phyloP scores from a whole-genome alignment of 1,284 basidiomycete genomes.

The Ustilago trichophora region DNA sequence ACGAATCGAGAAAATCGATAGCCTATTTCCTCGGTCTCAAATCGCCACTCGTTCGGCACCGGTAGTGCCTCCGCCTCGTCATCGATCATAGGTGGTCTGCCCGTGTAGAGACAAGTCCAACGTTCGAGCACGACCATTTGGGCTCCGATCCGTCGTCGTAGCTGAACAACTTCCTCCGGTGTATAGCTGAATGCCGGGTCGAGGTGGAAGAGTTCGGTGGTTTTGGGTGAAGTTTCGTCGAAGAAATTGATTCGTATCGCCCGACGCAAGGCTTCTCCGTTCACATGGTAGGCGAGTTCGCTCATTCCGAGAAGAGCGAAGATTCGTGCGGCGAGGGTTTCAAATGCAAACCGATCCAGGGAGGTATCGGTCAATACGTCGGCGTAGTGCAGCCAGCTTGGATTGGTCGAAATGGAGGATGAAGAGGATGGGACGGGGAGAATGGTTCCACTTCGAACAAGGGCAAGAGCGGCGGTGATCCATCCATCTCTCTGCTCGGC shows the following conservation, averaged over 20 bases:
- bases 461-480: conserved; percentile 25
- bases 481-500: conserved; percentile 28
- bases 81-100: conserved; percentile 30
- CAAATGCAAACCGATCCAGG: conserved; percentile 31
- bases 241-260: conserved; percentile 21
- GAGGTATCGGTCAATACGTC: conserved; percentile 11
- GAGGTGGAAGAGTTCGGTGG: not conserved
- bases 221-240: conserved; percentile 15
- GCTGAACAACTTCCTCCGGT: conserved; percentile 13
- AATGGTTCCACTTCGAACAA: conserved; percentile 11
- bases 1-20: conserved; percentile 9
- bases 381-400: conserved; percentile 18
- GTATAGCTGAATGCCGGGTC: conserved; percentile 9
- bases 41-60: not conserved
- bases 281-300: conserved; percentile 22
- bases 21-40: conserved; percentile 3
- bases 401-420: not conserved
- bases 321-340: conserved; percentile 17
- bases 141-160: conserved; percentile 19
- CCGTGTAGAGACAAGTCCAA: conserved; percentile 27
- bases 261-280: conserved; percentile 27
- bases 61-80: conserved; percentile 23
- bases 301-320: conserved; percentile 24
- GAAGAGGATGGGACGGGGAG: not conserved
- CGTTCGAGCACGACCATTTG: conserved; percentile 16